Evolutionary conservation across 805 yeast species (phyloP), one percentile per base, ranked within the genome.

Genomic region (Starmerella lactis-condensi): DNA sequence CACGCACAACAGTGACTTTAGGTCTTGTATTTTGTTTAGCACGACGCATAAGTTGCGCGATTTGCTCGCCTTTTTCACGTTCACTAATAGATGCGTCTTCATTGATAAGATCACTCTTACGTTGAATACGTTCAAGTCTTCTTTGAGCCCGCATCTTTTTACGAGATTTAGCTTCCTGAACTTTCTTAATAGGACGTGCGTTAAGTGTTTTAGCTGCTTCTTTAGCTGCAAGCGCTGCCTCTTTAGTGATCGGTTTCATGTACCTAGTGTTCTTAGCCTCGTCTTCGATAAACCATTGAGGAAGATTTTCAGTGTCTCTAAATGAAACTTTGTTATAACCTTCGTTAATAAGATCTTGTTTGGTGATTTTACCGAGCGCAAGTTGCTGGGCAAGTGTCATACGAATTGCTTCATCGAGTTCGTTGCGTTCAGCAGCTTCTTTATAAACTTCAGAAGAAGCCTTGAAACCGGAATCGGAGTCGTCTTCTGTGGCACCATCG

Each of bases 131-230:
- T 52, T 83, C 95, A 40, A 85, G 58, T 51, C 93, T 70, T 50
- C 73, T 70, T 45, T 75, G 63, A 4, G 95, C 92, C 56, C 93
- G 72, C 78, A 77, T 65, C 66, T 77, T 77, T 74, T 85, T 85
- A 57, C 98, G 73, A 16, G 93, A 95, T 52, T 79, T 73, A 4
- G 98, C 98, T 57, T 89, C 99, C 44, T 78, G 67, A n/a, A 89
- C 95, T 68, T 89, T 89, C 69, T 89, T 89, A 50, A 89, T 85
- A 8, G 99, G 98, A 54, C 99, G 72, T 8, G 98, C 95, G 55
- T 89, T 89, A 53, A 89, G 58, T 38, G 83, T 75, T 49, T 62
- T 70, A 62, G 69, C 56, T 50, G 75, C 76, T 43, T 74, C 83
- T 47, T 72, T 73, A 35, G 77, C 59, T 1, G 85, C 89, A 36